Evolutionary conservation across 371 early-diverging fungal species (phyloP).

Genomic region (Mucor indicus): DNA sequence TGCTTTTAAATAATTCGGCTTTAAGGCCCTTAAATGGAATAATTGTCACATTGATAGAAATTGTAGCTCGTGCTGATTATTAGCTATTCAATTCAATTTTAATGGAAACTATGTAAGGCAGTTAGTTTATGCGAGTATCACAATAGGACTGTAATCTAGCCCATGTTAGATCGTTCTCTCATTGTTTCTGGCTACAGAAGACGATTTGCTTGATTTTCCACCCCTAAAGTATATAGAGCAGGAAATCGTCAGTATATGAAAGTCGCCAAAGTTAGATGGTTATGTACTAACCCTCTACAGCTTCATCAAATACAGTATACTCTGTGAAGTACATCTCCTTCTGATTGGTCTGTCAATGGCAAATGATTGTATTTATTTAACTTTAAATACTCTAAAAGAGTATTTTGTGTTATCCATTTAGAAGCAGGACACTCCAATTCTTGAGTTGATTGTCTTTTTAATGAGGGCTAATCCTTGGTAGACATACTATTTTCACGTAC

Average conservation of each 20-base stretch:
- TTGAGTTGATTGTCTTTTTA: slow-evolving; percentile 6
- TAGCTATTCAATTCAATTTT: no score
- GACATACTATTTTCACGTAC: no score
- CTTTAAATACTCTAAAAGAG: slow-evolving; percentile 5
- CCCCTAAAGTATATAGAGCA: slow-evolving; percentile 15
- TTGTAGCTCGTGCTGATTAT: no score
- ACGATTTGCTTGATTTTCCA: slow-evolving; percentile 10
- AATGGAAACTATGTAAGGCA: no score
- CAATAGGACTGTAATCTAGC: no score
- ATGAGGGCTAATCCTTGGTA: no score
- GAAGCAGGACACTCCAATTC: slow-evolving; percentile 6
- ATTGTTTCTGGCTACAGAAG: slow-evolving; percentile 4
- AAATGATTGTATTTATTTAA: slow-evolving; percentile 2
- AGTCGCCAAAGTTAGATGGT: slow-evolving; percentile 11
- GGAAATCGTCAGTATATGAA: slow-evolving; percentile 9
- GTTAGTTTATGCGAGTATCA: no score
- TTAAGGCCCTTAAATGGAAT: no score
- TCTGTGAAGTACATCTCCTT: slow-evolving; percentile 3
- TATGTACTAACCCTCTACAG: slow-evolving; percentile 13
- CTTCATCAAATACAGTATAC: slow-evolving; percentile 8
- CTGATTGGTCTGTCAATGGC: background rate
- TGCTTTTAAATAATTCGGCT: no score
- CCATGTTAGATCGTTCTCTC: slow-evolving; percentile 10
- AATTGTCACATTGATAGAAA: no score
- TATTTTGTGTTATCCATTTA: background rate